phyloP scores from a whole-genome alignment of 306 rosid genomes.

The Rosa rugosa region DNA sequence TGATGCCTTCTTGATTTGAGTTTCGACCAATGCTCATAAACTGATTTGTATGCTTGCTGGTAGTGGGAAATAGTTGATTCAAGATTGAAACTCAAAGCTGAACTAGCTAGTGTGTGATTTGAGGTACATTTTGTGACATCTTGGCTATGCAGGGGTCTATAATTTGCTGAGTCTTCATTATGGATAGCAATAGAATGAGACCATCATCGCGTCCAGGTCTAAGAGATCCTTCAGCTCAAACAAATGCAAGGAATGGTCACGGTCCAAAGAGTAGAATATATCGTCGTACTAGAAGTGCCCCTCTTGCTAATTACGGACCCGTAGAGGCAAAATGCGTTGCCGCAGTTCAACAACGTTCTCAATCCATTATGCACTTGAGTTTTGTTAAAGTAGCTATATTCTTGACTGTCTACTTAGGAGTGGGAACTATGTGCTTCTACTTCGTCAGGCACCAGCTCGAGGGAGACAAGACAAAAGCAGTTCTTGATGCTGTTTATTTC shows the following conservation, averaged over 20 bases:
- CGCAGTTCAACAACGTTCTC: conserved; percentile 27
- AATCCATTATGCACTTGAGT: conserved; percentile 30
- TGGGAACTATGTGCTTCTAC: conserved; percentile 47
- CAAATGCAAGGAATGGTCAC: background rate
- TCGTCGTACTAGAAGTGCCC: conserved; percentile 59
- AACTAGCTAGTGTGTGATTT: background rate
- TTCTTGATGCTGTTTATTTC: conserved; percentile 51
- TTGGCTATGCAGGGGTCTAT: conserved; percentile 28
- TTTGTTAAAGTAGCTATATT: conserved; percentile 25
- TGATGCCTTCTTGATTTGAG: too few relatives aligned
- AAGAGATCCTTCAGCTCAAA: conserved; percentile 23
- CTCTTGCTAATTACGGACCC: conserved; percentile 26
- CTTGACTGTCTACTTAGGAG: conserved; percentile 35
- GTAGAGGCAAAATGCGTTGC: background rate
- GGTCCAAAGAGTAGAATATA: conserved; percentile 38
- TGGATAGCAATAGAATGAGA: conserved; percentile 43
- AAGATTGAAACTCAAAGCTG: background rate
- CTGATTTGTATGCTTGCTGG: background rate
- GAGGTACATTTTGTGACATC: background rate
- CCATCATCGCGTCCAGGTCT: conserved; percentile 38
- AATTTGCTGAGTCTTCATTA: conserved; percentile 29
- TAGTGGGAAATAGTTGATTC: background rate
- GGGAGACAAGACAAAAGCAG: conserved; percentile 41
- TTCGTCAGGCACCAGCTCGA: conserved; percentile 35
- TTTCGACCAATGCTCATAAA: background rate